Base-by-base conservation (phyloP, 2,329 filamentous ascomycete genomes). In the Sporothrix curviconia region DNA sequence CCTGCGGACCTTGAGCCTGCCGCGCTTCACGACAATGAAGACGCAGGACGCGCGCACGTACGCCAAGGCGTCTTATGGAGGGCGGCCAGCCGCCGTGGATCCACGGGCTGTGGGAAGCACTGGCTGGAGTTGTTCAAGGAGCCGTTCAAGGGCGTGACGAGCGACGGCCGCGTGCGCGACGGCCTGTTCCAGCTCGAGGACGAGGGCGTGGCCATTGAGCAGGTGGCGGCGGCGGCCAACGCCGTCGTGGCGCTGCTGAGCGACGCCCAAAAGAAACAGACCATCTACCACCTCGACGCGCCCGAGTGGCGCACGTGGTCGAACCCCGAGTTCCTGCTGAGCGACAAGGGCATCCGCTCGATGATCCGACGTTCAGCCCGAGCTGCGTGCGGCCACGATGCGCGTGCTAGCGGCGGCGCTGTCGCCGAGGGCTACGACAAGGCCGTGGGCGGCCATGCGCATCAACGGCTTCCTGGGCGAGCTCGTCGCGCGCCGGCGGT, bases 401-500 rank as follows among this genome's bases (percentile, higher is more conserved):
- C 67, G 69, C 6, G 70, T 90, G 3, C 71, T 90, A 1, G 63
- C 78, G 53, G 67, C 75, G 0, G 82, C 83, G 0, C 76, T 90
- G 0, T 89, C 85, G 0, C 78, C 0, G 84, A 88, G 66, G 87
- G 88, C 14, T 91, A 89, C 70, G 69, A 78, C 17, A 90, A 91
- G 65, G 86, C 86, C 8, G 57, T 85, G 1, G 76, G n/a, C 74
- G 0, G 86, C 86, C 0, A 90, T 89, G 85, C 82, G 82, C 58
- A 82, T 89, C 67, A 90, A 91, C 69, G 82, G 85, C 56, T 90
- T 90, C 70, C 78, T 91, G 0, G 87, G 87, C 44, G 78, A 87
- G 59, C 76, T 90, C 0, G 83, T 88, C 51, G 66, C 34, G 77
- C 82, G 0, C 78, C 81, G 0, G 68, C 72, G 6, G 79, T 91